Conservation (phyloP, 2,329 filamentous ascomycete species). For the Pezicula radicicola region DNA sequence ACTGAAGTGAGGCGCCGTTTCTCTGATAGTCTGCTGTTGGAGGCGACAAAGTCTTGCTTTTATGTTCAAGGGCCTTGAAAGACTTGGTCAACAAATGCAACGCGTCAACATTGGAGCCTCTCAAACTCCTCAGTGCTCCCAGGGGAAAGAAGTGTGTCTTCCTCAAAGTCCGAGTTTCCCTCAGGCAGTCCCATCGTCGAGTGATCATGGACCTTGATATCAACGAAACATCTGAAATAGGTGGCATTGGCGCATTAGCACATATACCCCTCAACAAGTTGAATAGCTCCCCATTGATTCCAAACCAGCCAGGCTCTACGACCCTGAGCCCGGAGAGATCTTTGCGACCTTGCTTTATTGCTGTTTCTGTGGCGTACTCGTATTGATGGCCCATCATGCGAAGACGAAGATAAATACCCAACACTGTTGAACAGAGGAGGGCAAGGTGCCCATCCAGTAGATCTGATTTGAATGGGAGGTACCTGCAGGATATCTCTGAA, state of each 20-base stretch:
- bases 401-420: conserved; percentile 20
- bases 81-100: too few species aligned
- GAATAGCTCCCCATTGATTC: conserved; percentile 7
- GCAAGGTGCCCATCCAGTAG: conserved; percentile 14
- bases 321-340: conserved; percentile 12
- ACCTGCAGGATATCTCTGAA: conserved; percentile 18
- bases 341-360: conserved; percentile 13
- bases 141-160: background rate
- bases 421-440: conserved; percentile 18
- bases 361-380: conserved; percentile 21
- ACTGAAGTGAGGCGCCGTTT: too few species aligned
- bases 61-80: too few species aligned
- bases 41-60: too few species aligned
- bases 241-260: conserved; percentile 22
- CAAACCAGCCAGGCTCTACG: conserved; percentile 13
- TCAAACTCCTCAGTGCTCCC: too few species aligned
- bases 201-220: conserved; percentile 25
- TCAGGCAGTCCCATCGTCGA: conserved; percentile 19
- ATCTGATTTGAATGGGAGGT: conserved; percentile 5
- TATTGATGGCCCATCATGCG: conserved; percentile 24
- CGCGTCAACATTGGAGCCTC: too few species aligned
- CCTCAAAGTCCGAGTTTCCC: background rate
- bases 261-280: conserved; percentile 17
- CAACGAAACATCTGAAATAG: conserved; percentile 20
- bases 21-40: too few species aligned